Conservation (phyloP, 305 asterid genomes). For the Fraxinus dipetala region DNA sequence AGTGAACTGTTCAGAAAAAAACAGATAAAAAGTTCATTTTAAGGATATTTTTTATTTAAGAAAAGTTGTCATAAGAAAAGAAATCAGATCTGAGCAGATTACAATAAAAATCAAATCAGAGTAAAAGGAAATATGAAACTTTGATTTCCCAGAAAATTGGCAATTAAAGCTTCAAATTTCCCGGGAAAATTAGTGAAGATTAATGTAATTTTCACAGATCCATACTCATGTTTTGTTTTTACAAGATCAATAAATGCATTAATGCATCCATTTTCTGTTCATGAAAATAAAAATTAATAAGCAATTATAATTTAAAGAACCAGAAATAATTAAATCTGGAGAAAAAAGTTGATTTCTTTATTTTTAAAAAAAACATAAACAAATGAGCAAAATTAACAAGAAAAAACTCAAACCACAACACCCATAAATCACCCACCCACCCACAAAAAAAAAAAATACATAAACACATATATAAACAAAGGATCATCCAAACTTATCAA, state of each 20-base stretch:
- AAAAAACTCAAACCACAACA: background rate
- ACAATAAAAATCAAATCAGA: conserved; percentile 11
- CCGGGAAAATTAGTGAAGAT: conserved; percentile 7
- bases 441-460: background rate
- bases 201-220: background rate
- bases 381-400: background rate
- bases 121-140: conserved; percentile 1
- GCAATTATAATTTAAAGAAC: background rate
- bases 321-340: background rate
- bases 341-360: background rate
- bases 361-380: background rate
- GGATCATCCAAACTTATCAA: background rate
- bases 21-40: background rate
- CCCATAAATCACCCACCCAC: background rate
- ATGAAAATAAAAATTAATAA: conserved; percentile 13
- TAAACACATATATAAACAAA: background rate
- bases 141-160: conserved; percentile 23
- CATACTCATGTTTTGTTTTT: background rate
- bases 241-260: background rate
- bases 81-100: conserved; percentile 29
- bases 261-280: conserved; percentile 20
- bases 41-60: background rate
- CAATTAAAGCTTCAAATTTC: conserved; percentile 11
- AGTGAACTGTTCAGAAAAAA: background rate
- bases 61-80: background rate